Percentiles rank a stretch among this genome's conserved stretches.
Conservation (phyloP, 2,329 filamentous ascomycete genomes). For the Fusarium sambucinum region DNA sequence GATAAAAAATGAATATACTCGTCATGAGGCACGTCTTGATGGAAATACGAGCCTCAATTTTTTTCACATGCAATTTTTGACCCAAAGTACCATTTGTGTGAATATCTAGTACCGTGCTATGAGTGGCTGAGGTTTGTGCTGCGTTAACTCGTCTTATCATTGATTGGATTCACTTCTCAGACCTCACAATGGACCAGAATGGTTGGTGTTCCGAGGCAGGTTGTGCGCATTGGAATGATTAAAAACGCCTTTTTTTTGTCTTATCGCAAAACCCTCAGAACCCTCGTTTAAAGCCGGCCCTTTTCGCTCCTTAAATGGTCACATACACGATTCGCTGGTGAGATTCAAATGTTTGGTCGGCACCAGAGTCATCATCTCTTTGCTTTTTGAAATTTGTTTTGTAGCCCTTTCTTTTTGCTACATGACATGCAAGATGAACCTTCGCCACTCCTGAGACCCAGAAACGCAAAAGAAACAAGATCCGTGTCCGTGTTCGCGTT, state of each 20-base stretch:
- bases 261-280: conserved; percentile 33
- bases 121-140: conserved; percentile 8
- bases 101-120: neutral
- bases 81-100: neutral
- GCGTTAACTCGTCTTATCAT: conserved; percentile 3
- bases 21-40: conserved; percentile 32
- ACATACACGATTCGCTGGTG: conserved; percentile 33
- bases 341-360: conserved; percentile 38
- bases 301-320: conserved; percentile 38
- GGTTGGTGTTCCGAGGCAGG: conserved; percentile 24
- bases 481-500: conserved; percentile 55
- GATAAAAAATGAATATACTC: conserved; percentile 40
- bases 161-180: conserved; percentile 1
- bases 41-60: conserved; percentile 29
- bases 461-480: conserved; percentile 69
- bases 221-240: conserved; percentile 32
- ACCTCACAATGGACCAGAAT: conserved; percentile 23
- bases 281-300: conserved; percentile 42
- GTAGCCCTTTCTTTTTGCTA: conserved; percentile 63
- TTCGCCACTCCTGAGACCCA: conserved; percentile 73
- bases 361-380: conserved; percentile 52
- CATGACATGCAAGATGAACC: conserved; percentile 72
- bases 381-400: conserved; percentile 56
- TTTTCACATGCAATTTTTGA: conserved; percentile 16
- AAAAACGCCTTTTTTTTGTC: conserved; percentile 39